A percentile compares a stretch with the other conserved stretches of the same genome.
phyloP scores from a whole-genome alignment of 2,329 filamentous ascomycete species.

The Pseudogymnoascus sp. region DNA sequence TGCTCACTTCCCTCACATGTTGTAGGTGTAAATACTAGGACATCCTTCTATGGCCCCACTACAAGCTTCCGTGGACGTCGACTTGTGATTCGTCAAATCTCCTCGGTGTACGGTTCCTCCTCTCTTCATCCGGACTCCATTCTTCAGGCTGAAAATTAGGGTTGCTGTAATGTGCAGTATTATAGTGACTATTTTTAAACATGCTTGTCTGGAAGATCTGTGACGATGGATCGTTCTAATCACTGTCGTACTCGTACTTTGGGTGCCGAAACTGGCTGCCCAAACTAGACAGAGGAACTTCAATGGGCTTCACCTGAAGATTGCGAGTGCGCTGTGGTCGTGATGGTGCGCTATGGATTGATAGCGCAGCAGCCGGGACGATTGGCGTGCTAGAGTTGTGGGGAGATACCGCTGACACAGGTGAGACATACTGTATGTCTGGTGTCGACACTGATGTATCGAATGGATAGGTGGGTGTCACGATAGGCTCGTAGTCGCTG shows the following conservation, averaged over 20 bases:
- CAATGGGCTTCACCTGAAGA: not conserved
- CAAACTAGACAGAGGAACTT: not conserved
- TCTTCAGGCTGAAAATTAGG: constrained; percentile 54
- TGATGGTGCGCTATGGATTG: constrained; percentile 23
- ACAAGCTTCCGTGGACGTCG: too few relatives aligned
- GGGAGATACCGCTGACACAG: not conserved
- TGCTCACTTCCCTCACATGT: too few relatives aligned
- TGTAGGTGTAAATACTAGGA: too few relatives aligned
- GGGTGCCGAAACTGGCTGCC: constrained; percentile 28
- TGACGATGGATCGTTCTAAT: constrained; percentile 24
- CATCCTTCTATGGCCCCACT: too few relatives aligned
- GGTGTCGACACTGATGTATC: not conserved
- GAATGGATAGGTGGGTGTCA: not conserved
- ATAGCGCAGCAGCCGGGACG: constrained; percentile 26
- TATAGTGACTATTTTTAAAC: constrained; percentile 62
- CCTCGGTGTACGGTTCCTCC: constrained; percentile 10
- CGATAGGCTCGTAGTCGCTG: not conserved
- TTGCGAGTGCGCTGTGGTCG: not conserved
- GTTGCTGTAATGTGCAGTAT: constrained; percentile 61
- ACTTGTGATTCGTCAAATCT: too few relatives aligned
- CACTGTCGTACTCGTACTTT: constrained; percentile 20
- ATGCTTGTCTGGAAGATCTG: constrained; percentile 41
- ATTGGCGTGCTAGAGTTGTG: not conserved
- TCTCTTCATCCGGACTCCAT: constrained; percentile 34
- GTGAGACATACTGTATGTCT: not conserved